Evolutionary conservation across 2,329 filamentous ascomycete species (phyloP).

Genomic region (Monosporascus sp.): DNA sequence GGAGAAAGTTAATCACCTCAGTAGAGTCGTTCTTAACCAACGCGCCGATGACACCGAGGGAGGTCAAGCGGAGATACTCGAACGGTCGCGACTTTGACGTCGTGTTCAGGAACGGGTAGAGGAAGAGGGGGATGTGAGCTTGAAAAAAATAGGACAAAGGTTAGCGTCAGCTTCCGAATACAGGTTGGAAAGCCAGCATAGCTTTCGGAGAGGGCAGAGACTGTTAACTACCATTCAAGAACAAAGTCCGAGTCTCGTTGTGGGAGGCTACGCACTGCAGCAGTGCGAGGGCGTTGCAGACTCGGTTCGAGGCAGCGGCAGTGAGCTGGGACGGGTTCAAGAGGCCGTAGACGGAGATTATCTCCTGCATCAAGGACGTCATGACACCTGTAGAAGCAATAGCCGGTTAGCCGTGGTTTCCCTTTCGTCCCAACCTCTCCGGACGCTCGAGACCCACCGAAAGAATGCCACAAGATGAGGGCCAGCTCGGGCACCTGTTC

Average conservation of each 20-base stretch:
- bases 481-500: conserved; percentile 97
- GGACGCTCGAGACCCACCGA: conserved; percentile 57
- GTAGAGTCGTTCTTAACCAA: conserved; percentile 98
- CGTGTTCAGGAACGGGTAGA: conserved; percentile 97
- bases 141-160: conserved; percentile 12
- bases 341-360: conserved; percentile 96
- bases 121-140: conserved; percentile 96
- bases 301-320: conserved; percentile 92
- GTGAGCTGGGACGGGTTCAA: conserved; percentile 96
- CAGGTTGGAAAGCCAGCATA: background rate
- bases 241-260: conserved; percentile 90
- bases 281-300: conserved; percentile 93
- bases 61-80: conserved; percentile 93
- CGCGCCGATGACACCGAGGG: conserved; percentile 91
- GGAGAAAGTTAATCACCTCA: conserved; percentile 97
- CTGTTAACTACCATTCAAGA: conserved; percentile 68
- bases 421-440: background rate
- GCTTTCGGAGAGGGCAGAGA: background rate
- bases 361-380: conserved; percentile 95
- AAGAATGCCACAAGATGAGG: conserved; percentile 96
- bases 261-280: conserved; percentile 97
- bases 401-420: conserved; percentile 15
- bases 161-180: conserved; percentile 7
- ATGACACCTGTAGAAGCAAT: conserved; percentile 68
- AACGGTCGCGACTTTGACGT: conserved; percentile 97